These are phyloP conservation scores for Debaryomycetaceae sp. DNA, from an alignment of 1,139 yeast species.

Conservation along the genomic window DNA sequence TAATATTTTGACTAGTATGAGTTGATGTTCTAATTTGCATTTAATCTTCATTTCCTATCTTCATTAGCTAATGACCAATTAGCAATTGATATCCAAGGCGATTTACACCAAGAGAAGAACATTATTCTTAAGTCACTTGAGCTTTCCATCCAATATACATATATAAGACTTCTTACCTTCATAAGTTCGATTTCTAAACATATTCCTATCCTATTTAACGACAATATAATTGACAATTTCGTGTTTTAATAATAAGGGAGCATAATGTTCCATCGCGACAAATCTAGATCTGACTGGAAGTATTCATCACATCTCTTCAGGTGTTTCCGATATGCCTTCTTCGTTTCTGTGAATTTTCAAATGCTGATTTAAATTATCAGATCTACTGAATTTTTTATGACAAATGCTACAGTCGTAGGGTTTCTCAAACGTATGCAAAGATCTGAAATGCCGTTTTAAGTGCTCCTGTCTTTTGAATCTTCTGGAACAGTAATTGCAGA, in stretches of 20 bases:
- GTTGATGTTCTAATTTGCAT: slow-evolving; percentile 3
- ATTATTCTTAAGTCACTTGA: not conserved
- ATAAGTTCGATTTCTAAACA: not conserved
- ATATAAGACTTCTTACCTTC: not conserved
- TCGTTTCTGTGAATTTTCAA: slow-evolving; percentile 61
- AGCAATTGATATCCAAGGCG: not conserved
- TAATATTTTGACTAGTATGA: slow-evolving; percentile 6
- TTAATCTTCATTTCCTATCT: not conserved
- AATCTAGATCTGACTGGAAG: too few species aligned
- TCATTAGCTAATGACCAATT: not conserved
- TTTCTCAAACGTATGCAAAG: slow-evolving; percentile 70
- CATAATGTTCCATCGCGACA: too few species aligned
- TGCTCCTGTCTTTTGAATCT: slow-evolving; percentile 78
- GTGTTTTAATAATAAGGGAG: too few species aligned
- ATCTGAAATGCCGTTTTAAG: slow-evolving; percentile 70
- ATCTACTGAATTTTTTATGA: slow-evolving; percentile 62
- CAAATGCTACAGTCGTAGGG: slow-evolving; percentile 73
- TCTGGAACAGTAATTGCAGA: slow-evolving; percentile 52
- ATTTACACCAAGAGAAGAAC: not conserved
- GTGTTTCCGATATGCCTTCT: slow-evolving; percentile 11
- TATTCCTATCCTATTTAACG: not conserved
- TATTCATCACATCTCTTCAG: too few species aligned
- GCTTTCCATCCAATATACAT: not conserved
- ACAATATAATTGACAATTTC: not conserved
- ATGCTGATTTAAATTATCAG: slow-evolving; percentile 61